These are phyloP conservation scores for Colletotrichum caudatum DNA, from an alignment of 2,329 filamentous ascomycete species.

Conservation along the genomic window DNA sequence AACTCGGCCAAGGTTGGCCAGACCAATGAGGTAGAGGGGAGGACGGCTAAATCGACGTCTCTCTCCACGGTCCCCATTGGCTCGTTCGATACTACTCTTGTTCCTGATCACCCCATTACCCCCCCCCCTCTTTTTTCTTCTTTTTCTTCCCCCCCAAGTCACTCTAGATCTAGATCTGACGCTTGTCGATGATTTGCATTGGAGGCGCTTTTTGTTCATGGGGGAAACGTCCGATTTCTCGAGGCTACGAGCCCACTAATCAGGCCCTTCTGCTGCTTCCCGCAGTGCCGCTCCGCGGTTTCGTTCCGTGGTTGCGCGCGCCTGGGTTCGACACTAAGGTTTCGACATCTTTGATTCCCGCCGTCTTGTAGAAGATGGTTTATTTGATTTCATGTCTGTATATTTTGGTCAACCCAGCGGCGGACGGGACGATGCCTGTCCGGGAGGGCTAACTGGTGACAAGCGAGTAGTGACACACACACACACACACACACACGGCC, in stretches of 20 bases:
- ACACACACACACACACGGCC: background rate
- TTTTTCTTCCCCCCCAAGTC: background rate
- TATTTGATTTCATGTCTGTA: background rate
- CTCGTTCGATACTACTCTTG: background rate
- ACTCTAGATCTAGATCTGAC: background rate
- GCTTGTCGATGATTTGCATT: background rate
- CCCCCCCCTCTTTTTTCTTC: background rate
- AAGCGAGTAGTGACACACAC: background rate
- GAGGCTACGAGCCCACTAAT: background rate
- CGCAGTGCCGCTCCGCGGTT: background rate
- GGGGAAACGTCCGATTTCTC: background rate
- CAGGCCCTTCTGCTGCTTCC: no score
- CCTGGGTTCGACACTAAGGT: background rate
- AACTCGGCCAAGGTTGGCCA: background rate
- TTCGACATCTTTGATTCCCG: background rate
- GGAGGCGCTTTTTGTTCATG: background rate
- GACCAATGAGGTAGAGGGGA: background rate
- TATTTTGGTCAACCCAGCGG: background rate
- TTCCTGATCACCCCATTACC: no score
- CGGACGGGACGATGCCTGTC: background rate
- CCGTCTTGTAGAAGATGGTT: background rate
- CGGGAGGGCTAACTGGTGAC: background rate
- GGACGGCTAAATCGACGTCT: no score
- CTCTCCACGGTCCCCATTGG: background rate
- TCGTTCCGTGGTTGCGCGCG: background rate